A percentile compares a stretch with the other conserved stretches of the same genome.
Conservation (phyloP, 1,284 basidiomycete genomes). For the Leccinum pachyderme region DNA sequence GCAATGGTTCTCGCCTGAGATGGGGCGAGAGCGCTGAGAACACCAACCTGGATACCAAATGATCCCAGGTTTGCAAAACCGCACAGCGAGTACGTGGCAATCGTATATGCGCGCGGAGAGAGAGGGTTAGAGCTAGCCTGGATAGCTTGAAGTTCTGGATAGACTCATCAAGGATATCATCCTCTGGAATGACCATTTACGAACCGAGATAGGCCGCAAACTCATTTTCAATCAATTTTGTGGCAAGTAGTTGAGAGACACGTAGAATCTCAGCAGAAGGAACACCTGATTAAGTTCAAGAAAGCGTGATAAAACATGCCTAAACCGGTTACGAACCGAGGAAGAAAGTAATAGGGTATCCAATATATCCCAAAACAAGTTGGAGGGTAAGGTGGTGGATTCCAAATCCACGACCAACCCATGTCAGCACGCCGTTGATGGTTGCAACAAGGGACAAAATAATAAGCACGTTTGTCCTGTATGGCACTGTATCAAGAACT, state of each 20-base stretch:
- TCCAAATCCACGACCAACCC: conserved; percentile 85
- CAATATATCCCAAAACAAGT: conserved; percentile 81
- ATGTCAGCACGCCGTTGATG: conserved; percentile 85
- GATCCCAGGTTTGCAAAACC: conserved; percentile 89
- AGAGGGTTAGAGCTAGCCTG: conserved; percentile 53
- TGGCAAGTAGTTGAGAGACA: conserved; percentile 79
- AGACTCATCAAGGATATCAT: neutral
- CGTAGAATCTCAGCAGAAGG: conserved; percentile 70
- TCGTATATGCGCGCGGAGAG: conserved; percentile 71
- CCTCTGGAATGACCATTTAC: conserved; percentile 12
- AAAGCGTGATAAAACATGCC: conserved; percentile 1
- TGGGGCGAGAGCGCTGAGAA: conserved; percentile 82
- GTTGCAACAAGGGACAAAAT: conserved; percentile 78
- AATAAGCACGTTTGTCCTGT: conserved; percentile 74
- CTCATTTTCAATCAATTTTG: conserved; percentile 86
- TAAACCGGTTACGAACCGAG: conserved; percentile 43
- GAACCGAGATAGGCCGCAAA: conserved; percentile 73
- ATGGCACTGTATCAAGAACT: conserved; percentile 1
- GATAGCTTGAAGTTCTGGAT: conserved; percentile 51
- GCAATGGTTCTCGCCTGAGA: conserved; percentile 71
- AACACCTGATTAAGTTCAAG: conserved; percentile 44
- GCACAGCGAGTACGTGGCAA: conserved; percentile 82
- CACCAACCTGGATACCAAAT: conserved; percentile 89
- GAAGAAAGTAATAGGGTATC: conserved; percentile 87
- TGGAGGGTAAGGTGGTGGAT: conserved; percentile 82